phyloP scores from a whole-genome alignment of 176 grass and related monocot species.

The Chrysopogon serrulatus region DNA sequence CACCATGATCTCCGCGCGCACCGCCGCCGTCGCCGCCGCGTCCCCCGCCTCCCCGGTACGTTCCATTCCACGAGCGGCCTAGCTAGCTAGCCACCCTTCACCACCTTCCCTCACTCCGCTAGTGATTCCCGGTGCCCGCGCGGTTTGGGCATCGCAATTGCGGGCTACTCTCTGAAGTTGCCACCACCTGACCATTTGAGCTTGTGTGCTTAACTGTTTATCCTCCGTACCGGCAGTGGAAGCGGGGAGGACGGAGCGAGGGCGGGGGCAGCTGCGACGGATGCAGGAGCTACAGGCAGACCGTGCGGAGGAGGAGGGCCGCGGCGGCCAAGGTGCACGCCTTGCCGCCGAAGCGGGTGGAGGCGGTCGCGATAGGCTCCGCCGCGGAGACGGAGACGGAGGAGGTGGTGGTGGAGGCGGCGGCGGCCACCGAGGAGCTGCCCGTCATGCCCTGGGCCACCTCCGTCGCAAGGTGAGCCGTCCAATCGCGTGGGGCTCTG shows the following conservation, averaged over 20 bases:
- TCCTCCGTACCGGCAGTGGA: conserved; percentile 27
- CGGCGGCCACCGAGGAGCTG: conserved; percentile 53
- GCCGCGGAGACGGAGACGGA: conserved; percentile 28
- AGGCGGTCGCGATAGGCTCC: conserved; percentile 32
- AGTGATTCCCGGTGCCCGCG: background rate
- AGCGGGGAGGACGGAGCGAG: conserved; percentile 21
- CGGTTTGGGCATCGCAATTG: background rate
- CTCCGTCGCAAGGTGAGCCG: conserved; percentile 83
- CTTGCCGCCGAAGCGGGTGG: conserved; percentile 28
- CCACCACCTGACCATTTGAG: background rate
- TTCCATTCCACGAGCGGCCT: background rate
- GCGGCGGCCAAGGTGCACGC: conserved; percentile 27
- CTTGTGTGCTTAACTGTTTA: background rate
- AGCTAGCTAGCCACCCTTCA: background rate
- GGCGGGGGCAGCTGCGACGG: background rate
- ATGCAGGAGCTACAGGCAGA: conserved; percentile 29
- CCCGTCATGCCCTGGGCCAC: conserved; percentile 78
- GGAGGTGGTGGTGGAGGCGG: conserved; percentile 12
- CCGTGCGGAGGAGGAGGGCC: conserved; percentile 35
- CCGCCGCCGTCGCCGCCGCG: conserved; percentile 9
- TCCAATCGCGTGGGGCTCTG: background rate
- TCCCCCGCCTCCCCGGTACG: conserved; percentile 34
- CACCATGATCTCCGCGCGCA: conserved; percentile 35
- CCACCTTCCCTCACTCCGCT: background rate
- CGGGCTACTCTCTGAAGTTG: no score